Base-by-base conservation (phyloP, 306 rosid species). In the Pachyrhizus erosus region DNA sequence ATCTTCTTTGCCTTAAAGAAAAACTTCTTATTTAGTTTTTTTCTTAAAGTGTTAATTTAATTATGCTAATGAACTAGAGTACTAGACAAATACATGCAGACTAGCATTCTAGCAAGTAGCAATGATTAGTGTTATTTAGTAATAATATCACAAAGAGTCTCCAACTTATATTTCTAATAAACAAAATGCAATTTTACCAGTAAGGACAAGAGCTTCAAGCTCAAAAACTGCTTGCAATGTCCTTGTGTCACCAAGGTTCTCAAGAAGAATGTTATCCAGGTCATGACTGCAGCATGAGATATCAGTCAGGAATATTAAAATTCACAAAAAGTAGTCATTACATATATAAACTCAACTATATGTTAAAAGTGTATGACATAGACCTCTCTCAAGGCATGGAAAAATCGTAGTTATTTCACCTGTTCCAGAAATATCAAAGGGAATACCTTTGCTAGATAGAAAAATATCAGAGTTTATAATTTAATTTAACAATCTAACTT, bases 191-290 rank as follows among this genome's bases (percentile, higher is more conserved):
- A 37, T 26, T 84, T 77, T 87, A 93, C 99, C 99, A 1, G 98
- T 93, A 55, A 96, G 96, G 89, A 91, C 98, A 85, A 96, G 97
- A 78, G 99, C 98, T 90, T 96, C 98, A 79, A 96, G 98, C 86
- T 96, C 98, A 84, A 96, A 96, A 52, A 91, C 94, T 7, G 98
- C 97, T 86, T 92, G 99, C 87, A 96, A 77, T 65, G 99, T 96
- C 76, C 94, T 89, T 62, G 93, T 91, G 77, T 96, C 97, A 55
- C 97, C 98, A 34, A 96, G 89, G 87, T 93, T 93, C 91, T 96
- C 99, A 65, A 93, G 99, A 82, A 96, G 89, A 91, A 96, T 96
- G 85, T 96, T 96, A 85, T 96, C 99, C 90, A 96, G 76, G 89
- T 96, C 99, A 89, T 96, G 99, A 77, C 99, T 96, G 96, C 84